Base-by-base conservation (phyloP, 2,329 filamentous ascomycete genomes). In the Fusarium neocosmosporiellum region DNA sequence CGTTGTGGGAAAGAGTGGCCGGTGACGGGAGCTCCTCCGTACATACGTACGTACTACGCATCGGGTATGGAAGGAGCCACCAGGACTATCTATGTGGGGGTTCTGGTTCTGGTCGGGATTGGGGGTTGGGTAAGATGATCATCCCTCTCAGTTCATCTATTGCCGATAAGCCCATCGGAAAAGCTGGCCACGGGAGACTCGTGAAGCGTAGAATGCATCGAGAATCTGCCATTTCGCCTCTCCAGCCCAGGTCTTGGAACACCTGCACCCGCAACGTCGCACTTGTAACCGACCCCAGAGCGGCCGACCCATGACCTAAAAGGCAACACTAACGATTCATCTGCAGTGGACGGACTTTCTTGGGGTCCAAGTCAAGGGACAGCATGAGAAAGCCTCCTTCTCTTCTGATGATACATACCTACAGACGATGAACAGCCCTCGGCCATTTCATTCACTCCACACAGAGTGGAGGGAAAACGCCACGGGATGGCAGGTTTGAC, bases 311-410 rank as follows among this genome's bases (percentile, higher is more conserved):
- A 60, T 63, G 69, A 34, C 54, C 54, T 36, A 29, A n/a, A 33
- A 34, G 33, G 22, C 22, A 31, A 39, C 63, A 70, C 67, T 60
- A 53, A 48, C 41, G 58, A 63, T 57, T 37, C 54, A n/a, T 29
- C 20, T 59, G 61, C 27, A 74, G 59, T 72, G 69, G 72, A 70
- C 72, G 72, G 72, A 74, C 61, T 70, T 72, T 74, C 66, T 74
- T 60, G 66, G 69, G 69, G 69, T 29, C 41, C 41, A 64, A 20
- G 43, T 71, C 65, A 66, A 71, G 59, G 54, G 73, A 62, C 67
- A 33, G 54, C 55, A 60, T 50, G 41, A 53, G 24, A 39, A 53
- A 41, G 18, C 34, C 54, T 61, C 53, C 48, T 66, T 43, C 68
- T 69, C 20, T 36, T 41, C 39, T 63, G 37, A 39, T 48, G 63